Evolutionary conservation across 345 rosid species (phyloP).

Genomic region (Viola odorata): DNA sequence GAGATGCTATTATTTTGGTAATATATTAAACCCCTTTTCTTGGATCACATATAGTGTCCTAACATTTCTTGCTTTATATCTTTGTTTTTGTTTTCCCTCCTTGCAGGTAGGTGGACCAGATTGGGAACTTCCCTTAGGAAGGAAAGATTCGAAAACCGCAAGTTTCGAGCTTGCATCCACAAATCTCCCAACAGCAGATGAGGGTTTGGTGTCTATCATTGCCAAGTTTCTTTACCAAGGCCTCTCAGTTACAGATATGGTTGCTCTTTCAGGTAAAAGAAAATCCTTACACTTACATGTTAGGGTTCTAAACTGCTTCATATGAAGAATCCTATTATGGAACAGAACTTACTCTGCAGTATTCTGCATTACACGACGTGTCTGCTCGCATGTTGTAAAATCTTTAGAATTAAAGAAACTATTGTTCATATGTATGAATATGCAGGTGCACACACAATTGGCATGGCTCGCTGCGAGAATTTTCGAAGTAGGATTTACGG

Average conservation of each 20-base stretch:
- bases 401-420: too few relatives aligned
- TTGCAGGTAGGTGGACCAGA: constrained; percentile 86
- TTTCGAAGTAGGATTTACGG: constrained; percentile 62
- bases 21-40: neutral
- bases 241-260: constrained; percentile 74
- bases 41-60: too few relatives aligned
- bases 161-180: constrained; percentile 37
- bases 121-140: constrained; percentile 92
- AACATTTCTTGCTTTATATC: neutral
- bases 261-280: constrained; percentile 67
- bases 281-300: neutral
- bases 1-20: constrained; percentile 89
- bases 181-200: constrained; percentile 61
- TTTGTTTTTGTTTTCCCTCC: neutral
- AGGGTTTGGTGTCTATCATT: constrained; percentile 50
- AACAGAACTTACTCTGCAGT: too few relatives aligned
- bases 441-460: constrained; percentile 84
- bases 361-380: too few relatives aligned
- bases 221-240: constrained; percentile 65
- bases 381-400: too few relatives aligned
- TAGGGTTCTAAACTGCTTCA: too few relatives aligned
- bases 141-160: constrained; percentile 85
- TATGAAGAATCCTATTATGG: too few relatives aligned
- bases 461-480: constrained; percentile 71
- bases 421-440: neutral